Conservation (phyloP, 2,329 filamentous ascomycete species). For the Emericellopsis atlantica region DNA sequence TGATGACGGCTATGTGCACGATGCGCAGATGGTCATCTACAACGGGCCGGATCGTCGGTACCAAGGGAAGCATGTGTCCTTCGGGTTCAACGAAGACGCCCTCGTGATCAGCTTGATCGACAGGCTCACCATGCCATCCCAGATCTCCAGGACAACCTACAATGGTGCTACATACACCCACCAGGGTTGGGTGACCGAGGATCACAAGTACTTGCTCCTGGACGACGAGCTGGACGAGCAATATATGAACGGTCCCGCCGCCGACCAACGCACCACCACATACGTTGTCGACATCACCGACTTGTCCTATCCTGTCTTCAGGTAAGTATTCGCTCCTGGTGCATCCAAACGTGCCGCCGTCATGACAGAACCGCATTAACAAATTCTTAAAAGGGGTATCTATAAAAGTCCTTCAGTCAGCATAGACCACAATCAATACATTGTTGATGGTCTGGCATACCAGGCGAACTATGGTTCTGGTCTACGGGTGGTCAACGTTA, state of each 20-base stretch:
- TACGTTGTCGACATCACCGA: constrained; percentile 34
- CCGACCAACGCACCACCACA: constrained; percentile 27
- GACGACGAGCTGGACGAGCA: constrained; percentile 41
- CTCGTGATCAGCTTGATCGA: constrained; percentile 30
- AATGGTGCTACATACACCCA: constrained; percentile 41
- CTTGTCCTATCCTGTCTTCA: not conserved
- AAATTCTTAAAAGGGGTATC: constrained; percentile 18
- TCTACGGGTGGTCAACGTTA: constrained; percentile 22
- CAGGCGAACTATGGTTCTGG: constrained; percentile 35
- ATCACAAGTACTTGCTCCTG: constrained; percentile 26
- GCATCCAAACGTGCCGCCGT: too few relatives aligned
- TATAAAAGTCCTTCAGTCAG: constrained; percentile 24
- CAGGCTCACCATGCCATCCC: constrained; percentile 26
- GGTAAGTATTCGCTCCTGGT: too few relatives aligned
- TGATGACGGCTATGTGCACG: constrained; percentile 36
- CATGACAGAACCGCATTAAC: too few relatives aligned
- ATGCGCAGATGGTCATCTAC: constrained; percentile 37
- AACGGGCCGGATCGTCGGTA: constrained; percentile 22
- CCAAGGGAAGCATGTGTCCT: constrained; percentile 8
- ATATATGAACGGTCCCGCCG: constrained; percentile 22
- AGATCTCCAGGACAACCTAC: constrained; percentile 40
- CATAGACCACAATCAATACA: constrained; percentile 34
- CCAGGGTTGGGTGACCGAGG: constrained; percentile 37
- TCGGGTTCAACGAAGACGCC: constrained; percentile 13
- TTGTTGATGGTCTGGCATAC: constrained; percentile 25